A percentile compares a stretch with the other conserved stretches of the same genome.
phyloP scores from a whole-genome alignment of 371 early-diverging fungal species.

The Apophysomyces ossiformis region DNA sequence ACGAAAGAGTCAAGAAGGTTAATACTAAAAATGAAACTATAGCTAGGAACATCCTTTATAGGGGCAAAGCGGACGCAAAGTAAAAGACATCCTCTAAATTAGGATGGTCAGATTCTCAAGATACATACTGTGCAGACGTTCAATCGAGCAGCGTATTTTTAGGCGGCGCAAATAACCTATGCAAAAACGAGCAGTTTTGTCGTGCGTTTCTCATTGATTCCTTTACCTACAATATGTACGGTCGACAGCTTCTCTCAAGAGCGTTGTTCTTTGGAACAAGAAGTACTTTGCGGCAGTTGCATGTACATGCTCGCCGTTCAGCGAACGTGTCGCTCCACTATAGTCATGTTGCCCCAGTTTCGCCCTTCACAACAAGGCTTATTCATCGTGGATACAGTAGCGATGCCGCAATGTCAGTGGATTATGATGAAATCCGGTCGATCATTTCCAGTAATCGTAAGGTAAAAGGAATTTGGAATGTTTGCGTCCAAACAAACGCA shows the following conservation, averaged over 20 bases:
- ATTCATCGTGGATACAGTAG: neutral
- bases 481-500: neutral
- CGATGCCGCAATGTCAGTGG: neutral
- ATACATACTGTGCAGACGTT: no score
- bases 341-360: neutral
- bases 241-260: neutral
- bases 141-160: no score
- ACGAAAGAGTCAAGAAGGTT: no score
- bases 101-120: no score
- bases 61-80: no score
- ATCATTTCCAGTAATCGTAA: neutral
- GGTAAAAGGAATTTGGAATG: neutral
- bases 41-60: no score
- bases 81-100: no score
- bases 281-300: neutral
- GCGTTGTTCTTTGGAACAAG: neutral
- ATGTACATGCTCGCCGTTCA: neutral
- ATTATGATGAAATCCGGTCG: conserved; percentile 2
- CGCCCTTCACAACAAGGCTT: neutral
- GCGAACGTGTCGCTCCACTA: neutral
- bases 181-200: no score
- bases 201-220: no score
- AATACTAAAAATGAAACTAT: no score
- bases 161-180: no score
- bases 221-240: neutral